These are phyloP conservation scores for Lepidopterella palustris DNA, from an alignment of 495 filamentous ascomycete genomes.

Conservation along the genomic window DNA sequence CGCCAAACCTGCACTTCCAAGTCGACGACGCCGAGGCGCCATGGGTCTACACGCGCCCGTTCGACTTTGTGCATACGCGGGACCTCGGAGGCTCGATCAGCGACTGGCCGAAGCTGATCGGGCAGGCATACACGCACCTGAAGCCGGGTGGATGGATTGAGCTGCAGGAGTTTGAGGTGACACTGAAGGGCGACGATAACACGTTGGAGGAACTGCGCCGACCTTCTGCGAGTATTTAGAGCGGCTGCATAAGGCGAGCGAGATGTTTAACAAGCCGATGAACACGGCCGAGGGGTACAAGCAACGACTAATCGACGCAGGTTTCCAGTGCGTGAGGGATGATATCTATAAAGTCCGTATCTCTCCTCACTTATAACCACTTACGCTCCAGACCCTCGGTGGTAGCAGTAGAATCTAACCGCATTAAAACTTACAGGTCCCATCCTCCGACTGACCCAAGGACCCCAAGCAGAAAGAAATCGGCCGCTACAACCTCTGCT, in stretches of 20 bases:
- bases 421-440: background rate
- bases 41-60: conserved; percentile 34
- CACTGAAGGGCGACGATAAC: conserved; percentile 22
- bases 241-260: conserved; percentile 13
- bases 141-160: conserved; percentile 7
- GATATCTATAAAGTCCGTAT: conserved; percentile 18
- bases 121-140: background rate
- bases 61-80: conserved; percentile 51
- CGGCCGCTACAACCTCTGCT: conserved; percentile 30
- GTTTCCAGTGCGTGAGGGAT: conserved; percentile 24
- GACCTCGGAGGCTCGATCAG: conserved; percentile 41
- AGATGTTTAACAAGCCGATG: conserved; percentile 20
- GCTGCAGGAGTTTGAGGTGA: conserved; percentile 3
- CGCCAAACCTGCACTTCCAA: conserved; percentile 50
- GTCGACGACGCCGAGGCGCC: conserved; percentile 48
- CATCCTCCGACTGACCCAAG: conserved; percentile 19
- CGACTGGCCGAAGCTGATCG: conserved; percentile 4
- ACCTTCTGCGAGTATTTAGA: conserved; percentile 9
- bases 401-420: too few relatives aligned
- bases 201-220: background rate
- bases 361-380: background rate
- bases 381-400: background rate
- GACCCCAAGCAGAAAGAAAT: conserved; percentile 30
- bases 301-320: conserved; percentile 16
- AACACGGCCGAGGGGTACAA: conserved; percentile 3